Conservation (phyloP, 495 filamentous ascomycete species). For the Podospora pseudopauciseta region DNA sequence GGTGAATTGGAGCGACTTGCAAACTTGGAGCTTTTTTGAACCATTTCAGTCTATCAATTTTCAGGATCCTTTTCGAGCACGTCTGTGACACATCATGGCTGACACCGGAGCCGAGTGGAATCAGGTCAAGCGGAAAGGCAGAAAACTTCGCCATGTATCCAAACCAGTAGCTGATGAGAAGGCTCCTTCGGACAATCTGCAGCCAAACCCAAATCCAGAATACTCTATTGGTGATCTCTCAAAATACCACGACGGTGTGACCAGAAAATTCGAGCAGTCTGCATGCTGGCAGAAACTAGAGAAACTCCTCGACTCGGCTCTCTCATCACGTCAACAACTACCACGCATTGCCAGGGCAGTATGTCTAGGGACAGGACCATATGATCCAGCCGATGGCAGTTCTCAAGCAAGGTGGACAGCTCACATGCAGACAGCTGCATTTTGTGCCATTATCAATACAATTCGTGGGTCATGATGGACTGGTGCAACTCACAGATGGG, state of each 20-base stretch:
- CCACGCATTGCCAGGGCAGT: conserved; percentile 36
- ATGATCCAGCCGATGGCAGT: conserved; percentile 40
- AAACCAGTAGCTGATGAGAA: conserved; percentile 5
- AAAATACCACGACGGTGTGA: conserved; percentile 22
- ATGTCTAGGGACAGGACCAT: conserved; percentile 44
- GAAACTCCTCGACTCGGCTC: conserved; percentile 12
- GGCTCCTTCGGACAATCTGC: conserved; percentile 12
- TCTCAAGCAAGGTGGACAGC: conserved; percentile 31
- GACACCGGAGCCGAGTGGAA: conserved; percentile 24
- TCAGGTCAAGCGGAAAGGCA: conserved; percentile 29
- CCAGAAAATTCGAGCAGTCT: conserved; percentile 18
- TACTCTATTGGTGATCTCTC: conserved; percentile 24
- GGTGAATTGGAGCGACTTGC: background rate
- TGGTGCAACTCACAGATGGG: background rate
- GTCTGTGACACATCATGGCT: conserved; percentile 8
- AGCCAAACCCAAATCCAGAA: conserved; percentile 31
- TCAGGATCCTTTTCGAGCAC: background rate
- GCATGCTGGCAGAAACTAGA: conserved; percentile 24
- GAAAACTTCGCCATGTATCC: conserved; percentile 21
- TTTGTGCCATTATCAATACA: conserved; percentile 49
- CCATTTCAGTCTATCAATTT: background rate
- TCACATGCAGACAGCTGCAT: conserved; percentile 59
- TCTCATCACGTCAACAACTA: conserved; percentile 3
- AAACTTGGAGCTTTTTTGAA: background rate
- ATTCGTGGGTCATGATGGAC: conserved; percentile 30